Conservation (phyloP, 495 filamentous ascomycete species). For the Annulohypoxylon bovei region DNA sequence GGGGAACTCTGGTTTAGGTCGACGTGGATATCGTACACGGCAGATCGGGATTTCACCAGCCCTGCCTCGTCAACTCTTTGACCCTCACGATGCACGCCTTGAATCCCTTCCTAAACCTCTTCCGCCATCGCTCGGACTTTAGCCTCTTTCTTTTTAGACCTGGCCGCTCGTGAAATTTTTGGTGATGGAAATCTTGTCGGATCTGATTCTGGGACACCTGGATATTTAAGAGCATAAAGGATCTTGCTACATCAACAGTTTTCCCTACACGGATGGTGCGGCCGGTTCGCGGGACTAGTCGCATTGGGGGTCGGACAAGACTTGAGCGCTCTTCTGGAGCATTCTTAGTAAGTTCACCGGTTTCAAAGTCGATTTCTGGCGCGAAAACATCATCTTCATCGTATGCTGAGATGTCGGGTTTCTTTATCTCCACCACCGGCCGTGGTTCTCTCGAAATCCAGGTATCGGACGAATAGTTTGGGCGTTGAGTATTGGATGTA, state of each 20-base stretch:
- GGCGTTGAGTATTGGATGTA: conserved; percentile 12
- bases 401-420: conserved; percentile 23
- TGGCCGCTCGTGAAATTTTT: conserved; percentile 75
- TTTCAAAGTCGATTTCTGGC: conserved; percentile 32
- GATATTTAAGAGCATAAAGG: conserved; percentile 61
- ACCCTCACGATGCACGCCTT: conserved; percentile 66
- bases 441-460: conserved; percentile 2
- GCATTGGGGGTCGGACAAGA: conserved; percentile 44
- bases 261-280: conserved; percentile 64
- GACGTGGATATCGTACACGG: conserved; percentile 26
- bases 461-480: conserved; percentile 1
- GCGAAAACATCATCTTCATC: conserved; percentile 18
- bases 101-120: conserved; percentile 73
- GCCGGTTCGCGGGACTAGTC: conserved; percentile 64
- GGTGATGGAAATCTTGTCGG: conserved; percentile 58
- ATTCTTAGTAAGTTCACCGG: conserved; percentile 36
- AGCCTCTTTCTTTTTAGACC: conserved; percentile 80
- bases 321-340: conserved; percentile 18
- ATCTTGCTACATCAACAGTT: conserved; percentile 62
- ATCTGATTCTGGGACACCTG: conserved; percentile 52
- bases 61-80: conserved; percentile 72
- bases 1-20: background rate
- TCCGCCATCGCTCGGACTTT: conserved; percentile 70
- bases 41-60: conserved; percentile 63
- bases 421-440: conserved; percentile 14